Evolutionary conservation across 495 filamentous ascomycete species (phyloP).

Genomic region (Hamigera avellanea): DNA sequence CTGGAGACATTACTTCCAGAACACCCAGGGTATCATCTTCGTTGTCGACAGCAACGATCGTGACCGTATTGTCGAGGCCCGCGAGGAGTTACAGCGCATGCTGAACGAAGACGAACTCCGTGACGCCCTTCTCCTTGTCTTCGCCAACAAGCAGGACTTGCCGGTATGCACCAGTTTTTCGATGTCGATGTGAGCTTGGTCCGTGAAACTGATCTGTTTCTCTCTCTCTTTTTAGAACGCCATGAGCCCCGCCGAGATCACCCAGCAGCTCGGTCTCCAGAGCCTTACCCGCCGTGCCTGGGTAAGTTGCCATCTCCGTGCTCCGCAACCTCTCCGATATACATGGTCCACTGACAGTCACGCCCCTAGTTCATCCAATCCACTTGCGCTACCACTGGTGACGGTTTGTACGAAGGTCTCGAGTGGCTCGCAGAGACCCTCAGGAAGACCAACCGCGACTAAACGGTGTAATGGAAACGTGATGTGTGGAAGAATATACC

Average conservation of each 20-base stretch:
- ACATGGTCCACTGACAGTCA: constrained; percentile 8
- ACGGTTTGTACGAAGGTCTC: constrained; percentile 99
- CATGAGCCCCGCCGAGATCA: constrained; percentile 99
- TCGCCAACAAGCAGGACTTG: constrained; percentile 99
- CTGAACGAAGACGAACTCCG: constrained; percentile 99
- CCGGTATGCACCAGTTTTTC: constrained; percentile 54
- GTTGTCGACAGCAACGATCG: constrained; percentile 99
- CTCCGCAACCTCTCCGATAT: too few relatives aligned
- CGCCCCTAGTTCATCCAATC: constrained; percentile 89
- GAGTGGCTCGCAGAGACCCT: constrained; percentile 97
- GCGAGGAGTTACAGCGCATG: constrained; percentile 99
- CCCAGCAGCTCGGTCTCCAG: constrained; percentile 98
- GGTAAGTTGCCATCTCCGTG: constrained; percentile 57
- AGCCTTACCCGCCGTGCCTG: constrained; percentile 94
- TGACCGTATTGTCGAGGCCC: constrained; percentile 96
- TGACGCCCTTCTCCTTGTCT: constrained; percentile 94
- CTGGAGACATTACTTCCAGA: constrained; percentile 99
- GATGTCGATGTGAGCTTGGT: neutral
- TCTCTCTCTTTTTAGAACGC: constrained; percentile 58
- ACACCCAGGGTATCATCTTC: constrained; percentile 99
- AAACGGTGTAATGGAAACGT: constrained; percentile 33
- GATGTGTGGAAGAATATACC: constrained; percentile 32
- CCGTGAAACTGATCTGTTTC: constrained; percentile 6
- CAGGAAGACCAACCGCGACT: constrained; percentile 80
- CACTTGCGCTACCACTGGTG: constrained; percentile 96